These are phyloP conservation scores for Capsaspora owczarzaki DNA, from an alignment of 78 protist genomes.

Conservation along the genomic window DNA sequence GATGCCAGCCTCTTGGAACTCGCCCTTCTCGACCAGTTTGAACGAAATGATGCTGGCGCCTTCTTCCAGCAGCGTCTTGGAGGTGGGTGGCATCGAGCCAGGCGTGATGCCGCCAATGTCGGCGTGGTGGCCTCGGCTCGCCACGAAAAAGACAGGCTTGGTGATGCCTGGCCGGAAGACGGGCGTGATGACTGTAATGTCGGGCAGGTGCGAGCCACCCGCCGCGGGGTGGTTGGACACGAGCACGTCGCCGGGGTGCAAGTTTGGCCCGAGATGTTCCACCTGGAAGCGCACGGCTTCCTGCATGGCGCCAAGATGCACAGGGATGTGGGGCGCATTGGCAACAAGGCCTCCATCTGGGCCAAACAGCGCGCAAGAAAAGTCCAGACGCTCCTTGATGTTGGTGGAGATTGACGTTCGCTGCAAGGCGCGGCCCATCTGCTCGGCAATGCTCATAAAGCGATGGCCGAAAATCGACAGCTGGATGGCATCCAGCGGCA, in stretches of 20 bases:
- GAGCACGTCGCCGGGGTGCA: constrained; percentile 67
- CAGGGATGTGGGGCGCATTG: constrained; percentile 96
- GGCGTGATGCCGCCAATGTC: constrained; percentile 94
- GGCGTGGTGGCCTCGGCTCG: constrained; percentile 93
- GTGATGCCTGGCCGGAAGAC: constrained; percentile 38
- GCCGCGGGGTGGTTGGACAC: constrained; percentile 83
- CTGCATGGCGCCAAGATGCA: constrained; percentile 89
- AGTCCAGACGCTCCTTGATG: constrained; percentile 88
- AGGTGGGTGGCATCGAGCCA: constrained; percentile 92
- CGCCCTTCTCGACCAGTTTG: constrained; percentile 49
- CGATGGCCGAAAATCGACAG: constrained; percentile 78
- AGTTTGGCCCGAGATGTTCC: background rate
- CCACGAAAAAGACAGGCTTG: constrained; percentile 79
- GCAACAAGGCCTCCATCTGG: constrained; percentile 86
- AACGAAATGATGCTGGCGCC: constrained; percentile 75
- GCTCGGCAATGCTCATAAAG: constrained; percentile 96
- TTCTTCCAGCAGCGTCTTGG: constrained; percentile 64
- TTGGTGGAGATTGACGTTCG: constrained; percentile 84
- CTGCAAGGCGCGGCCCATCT: constrained; percentile 90
- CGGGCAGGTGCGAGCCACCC: constrained; percentile 94
- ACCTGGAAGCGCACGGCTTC: constrained; percentile 75
- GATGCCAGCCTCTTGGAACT: constrained; percentile 56
- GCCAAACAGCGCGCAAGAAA: constrained; percentile 86
- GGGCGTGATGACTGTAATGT: constrained; percentile 93
- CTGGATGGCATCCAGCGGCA: constrained; percentile 58